Evolutionary conservation across 306 rosid species (phyloP).

Genomic region (Cercis canadensis): DNA sequence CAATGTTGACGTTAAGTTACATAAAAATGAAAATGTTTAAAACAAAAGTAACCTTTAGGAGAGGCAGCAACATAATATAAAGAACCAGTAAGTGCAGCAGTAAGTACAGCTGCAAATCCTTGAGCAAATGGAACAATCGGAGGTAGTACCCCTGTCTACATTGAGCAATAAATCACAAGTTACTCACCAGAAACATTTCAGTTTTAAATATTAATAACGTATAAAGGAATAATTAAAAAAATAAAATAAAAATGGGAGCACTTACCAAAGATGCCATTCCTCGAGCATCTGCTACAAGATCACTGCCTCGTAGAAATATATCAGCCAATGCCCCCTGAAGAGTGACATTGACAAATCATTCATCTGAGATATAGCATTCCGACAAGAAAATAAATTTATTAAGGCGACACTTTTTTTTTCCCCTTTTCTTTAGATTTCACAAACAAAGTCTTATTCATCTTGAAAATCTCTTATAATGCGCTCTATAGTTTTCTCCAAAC

Average conservation of each 20-base stretch:
- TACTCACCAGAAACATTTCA: slow-evolving; percentile 19
- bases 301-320: slow-evolving; percentile 81
- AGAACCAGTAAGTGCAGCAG: slow-evolving; percentile 90
- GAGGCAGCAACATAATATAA: slow-evolving; percentile 92
- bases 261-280: slow-evolving; percentile 96
- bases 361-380: slow-evolving; percentile 9
- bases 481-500: no score
- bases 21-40: slow-evolving; percentile 6
- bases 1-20: not conserved
- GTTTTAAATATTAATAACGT: no score
- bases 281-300: slow-evolving; percentile 71
- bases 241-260: slow-evolving; percentile 1
- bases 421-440: slow-evolving; percentile 3
- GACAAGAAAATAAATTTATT: not conserved
- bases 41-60: slow-evolving; percentile 71
- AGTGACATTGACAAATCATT: slow-evolving; percentile 17
- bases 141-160: slow-evolving; percentile 88
- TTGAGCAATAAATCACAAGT: slow-evolving; percentile 32
- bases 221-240: slow-evolving; percentile 1
- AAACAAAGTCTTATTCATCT: slow-evolving; percentile 18
- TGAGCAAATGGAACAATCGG: slow-evolving; percentile 98
- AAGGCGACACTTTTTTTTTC: not conserved
- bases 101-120: slow-evolving; percentile 92
- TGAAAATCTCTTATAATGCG: slow-evolving; percentile 7
- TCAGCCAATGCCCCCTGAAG: slow-evolving; percentile 89